These are phyloP conservation scores for Tylopilus sp. DNA, from an alignment of 1,284 basidiomycete genomes.

Conservation along the genomic window DNA sequence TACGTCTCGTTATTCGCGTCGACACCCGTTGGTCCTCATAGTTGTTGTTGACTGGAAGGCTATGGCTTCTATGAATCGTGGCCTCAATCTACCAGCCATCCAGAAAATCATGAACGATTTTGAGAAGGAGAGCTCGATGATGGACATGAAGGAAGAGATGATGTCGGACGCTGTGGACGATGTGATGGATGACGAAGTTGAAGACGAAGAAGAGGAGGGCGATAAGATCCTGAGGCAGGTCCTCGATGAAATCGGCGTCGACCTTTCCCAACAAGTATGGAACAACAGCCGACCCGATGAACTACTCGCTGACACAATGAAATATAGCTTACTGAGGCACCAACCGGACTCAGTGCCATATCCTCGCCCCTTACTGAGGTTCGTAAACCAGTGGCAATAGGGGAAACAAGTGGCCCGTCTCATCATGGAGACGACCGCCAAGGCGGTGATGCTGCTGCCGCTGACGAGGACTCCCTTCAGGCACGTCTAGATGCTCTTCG, in stretches of 20 bases:
- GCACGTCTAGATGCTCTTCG: constrained; percentile 80
- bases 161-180: constrained; percentile 99
- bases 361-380: constrained; percentile 59
- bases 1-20: constrained; percentile 39
- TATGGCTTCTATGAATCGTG: constrained; percentile 97
- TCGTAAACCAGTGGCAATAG: constrained; percentile 76
- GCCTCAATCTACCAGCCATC: constrained; percentile 91
- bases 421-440: constrained; percentile 32
- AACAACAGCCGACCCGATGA: constrained; percentile 1
- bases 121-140: constrained; percentile 92
- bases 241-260: constrained; percentile 94
- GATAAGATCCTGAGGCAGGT: constrained; percentile 96
- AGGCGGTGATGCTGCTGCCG: constrained; percentile 41
- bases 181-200: constrained; percentile 91
- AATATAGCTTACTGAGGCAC: constrained; percentile 75
- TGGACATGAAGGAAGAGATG: constrained; percentile 99
- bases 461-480: constrained; percentile 86
- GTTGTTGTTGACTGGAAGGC: constrained; percentile 51
- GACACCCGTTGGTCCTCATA: constrained; percentile 2
- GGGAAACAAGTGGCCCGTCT: constrained; percentile 51
- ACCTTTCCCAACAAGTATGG: constrained; percentile 83
- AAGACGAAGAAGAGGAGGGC: constrained; percentile 93
- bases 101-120: constrained; percentile 98
- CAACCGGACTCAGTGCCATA: constrained; percentile 58
- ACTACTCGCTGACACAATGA: constrained; percentile 8